Evolutionary conservation across 345 rosid species (phyloP).

Genomic region (Brassica carinata): DNA sequence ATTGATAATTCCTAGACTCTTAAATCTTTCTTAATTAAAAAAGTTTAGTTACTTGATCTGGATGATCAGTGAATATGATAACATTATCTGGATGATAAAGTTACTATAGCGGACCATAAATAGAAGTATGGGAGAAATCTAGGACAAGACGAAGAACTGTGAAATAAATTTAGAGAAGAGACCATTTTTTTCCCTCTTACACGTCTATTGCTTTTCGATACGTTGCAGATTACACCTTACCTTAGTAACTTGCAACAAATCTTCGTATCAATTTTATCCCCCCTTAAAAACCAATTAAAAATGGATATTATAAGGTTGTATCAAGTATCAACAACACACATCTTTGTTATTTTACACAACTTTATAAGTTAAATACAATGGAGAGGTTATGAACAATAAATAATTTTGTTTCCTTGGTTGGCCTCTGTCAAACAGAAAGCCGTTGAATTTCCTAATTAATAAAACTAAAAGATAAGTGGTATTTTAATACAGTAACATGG

Average conservation of each 20-base stretch:
- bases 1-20: background rate
- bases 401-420: constrained; percentile 20
- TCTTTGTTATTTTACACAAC: background rate
- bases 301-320: too few species aligned
- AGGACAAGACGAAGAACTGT: constrained; percentile 7
- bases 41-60: too few species aligned
- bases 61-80: too few species aligned
- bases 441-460: constrained; percentile 37
- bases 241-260: background rate
- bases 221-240: background rate
- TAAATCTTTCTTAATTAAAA: background rate
- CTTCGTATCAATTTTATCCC: background rate
- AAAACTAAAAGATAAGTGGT: constrained; percentile 32
- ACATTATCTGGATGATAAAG: too few species aligned
- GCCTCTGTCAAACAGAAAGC: constrained; percentile 1
- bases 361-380: background rate
- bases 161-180: background rate
- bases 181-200: background rate
- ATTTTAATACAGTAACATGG: constrained; percentile 35
- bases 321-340: background rate
- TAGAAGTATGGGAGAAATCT: too few species aligned
- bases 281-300: background rate
- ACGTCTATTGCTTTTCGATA: background rate
- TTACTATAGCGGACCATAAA: too few species aligned
- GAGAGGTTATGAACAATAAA: background rate